Evolutionary conservation across 1,284 basidiomycete genomes (phyloP), one percentile per base, ranked within the genome.

Genomic region (Marasmius sp.): DNA sequence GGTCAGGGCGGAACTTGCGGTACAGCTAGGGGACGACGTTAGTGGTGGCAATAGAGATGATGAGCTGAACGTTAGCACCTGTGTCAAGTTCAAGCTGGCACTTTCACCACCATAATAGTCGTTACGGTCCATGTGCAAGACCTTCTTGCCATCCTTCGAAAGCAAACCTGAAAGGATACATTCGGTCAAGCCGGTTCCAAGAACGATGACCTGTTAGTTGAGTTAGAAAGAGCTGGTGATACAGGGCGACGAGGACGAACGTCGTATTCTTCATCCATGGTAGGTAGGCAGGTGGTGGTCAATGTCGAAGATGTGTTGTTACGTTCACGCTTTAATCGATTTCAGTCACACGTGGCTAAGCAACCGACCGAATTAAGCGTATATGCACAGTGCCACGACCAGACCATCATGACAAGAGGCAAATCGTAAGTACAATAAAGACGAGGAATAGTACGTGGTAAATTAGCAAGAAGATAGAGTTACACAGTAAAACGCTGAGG

Each of bases 71-170:
- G 61, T 59, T 59, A 61, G 43, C 71, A 92, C 95, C 88, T 99
- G 97, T 18, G 96, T 97, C 68, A 99, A 80, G 81, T 98, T 99
- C 75, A 99, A 81, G 79, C 93, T 96, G 58, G 97, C 97, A 73
- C 94, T 95, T 74, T 98, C 97, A 64, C 93, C 97, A 62, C 97
- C 97, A 69, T 99, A 99, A 80, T 99, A 99, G 78, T 98, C 95
- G 74, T 98, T 98, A 68, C 97, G 85, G 80, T 99, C 97, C 88
- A 99, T 98, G 79, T 99, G 97, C 49, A 99, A 88, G 68, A 99
- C 97, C 83, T 99, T 99, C 85, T 99, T 98, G 70, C 97, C 97
- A 73, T 98, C 97, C 62, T 99, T 97, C 36, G 97, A 99, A 69
- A 99, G 85, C 74, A 96, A 83, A 66, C 94, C 95, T 16, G 95